phyloP scores from a whole-genome alignment of 208 protist genomes.

The Giardia muris region DNA sequence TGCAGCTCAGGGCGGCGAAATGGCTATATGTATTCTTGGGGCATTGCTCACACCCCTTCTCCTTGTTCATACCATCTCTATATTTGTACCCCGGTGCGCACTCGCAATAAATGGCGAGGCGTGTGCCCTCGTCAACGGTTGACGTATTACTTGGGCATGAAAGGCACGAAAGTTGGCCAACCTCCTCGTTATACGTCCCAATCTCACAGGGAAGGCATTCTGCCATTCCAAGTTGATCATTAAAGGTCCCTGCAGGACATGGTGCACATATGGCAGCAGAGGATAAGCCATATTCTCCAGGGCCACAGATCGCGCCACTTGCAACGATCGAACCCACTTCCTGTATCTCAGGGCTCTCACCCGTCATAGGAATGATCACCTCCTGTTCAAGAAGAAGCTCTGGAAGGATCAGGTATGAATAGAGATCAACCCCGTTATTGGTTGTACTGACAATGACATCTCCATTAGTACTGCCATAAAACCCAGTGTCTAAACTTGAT shows the following conservation, averaged over 20 bases:
- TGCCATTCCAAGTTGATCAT: background rate
- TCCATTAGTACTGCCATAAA: background rate
- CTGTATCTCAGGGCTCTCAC: background rate
- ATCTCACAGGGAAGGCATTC: background rate
- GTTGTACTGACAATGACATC: background rate
- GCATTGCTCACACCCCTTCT: background rate
- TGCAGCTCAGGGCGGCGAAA: background rate
- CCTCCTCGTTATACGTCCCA: background rate
- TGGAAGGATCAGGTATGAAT: background rate
- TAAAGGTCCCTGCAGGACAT: background rate
- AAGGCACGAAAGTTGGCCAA: background rate
- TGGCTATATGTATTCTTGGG: background rate
- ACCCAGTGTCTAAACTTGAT: background rate
- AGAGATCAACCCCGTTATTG: background rate
- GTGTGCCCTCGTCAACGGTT: background rate
- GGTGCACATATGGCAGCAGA: background rate
- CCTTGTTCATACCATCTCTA: background rate
- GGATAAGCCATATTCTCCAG: background rate
- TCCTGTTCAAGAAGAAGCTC: background rate
- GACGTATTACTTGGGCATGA: background rate
- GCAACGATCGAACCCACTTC: background rate
- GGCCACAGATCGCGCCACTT: background rate
- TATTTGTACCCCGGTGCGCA: background rate
- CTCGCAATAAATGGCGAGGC: background rate
- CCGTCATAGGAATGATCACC: background rate